These are phyloP conservation scores for Trypanosoma vivax DNA, from an alignment of 208 protist species.

Conservation along the genomic window DNA sequence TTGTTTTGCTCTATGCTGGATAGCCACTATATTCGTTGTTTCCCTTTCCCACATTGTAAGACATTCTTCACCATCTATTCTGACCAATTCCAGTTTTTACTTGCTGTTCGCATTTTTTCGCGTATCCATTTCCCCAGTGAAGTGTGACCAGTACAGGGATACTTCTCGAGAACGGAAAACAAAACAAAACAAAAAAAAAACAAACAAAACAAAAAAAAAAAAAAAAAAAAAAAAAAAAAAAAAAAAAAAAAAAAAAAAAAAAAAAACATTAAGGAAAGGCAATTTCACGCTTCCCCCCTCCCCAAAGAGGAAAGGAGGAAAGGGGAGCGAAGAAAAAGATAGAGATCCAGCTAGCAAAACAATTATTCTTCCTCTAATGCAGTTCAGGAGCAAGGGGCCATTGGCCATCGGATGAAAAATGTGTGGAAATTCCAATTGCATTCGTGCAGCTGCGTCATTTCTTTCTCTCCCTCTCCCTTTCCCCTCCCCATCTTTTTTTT, in stretches of 20 bases:
- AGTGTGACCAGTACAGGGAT: no score
- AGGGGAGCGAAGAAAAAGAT: no score
- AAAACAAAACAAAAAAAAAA: not conserved
- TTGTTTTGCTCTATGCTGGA: not conserved
- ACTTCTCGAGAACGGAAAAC: not conserved
- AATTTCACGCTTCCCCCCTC: not conserved
- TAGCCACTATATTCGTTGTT: not conserved
- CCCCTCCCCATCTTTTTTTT: constrained; percentile 7
- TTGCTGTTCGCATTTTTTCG: no score
- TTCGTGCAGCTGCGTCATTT: not conserved
- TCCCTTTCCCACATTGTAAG: not conserved
- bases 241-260: constrained; percentile 5
- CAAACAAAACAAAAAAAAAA: not conserved
- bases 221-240: constrained; percentile 6
- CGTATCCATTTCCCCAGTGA: no score
- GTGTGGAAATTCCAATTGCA: no score
- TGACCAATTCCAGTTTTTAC: not conserved
- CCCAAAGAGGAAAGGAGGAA: no score
- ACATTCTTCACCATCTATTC: not conserved
- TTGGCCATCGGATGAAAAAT: no score
- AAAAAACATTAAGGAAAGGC: not conserved
- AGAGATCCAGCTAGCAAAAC: no score
- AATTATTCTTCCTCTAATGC: no score
- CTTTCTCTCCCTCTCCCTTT: constrained; percentile 12
- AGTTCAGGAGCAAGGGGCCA: no score